A percentile compares a stretch with the other conserved stretches of the same genome.
These are phyloP conservation scores for Agrocybe chaxingu DNA, from an alignment of 768 basidiomycete genomes.

Conservation along the genomic window DNA sequence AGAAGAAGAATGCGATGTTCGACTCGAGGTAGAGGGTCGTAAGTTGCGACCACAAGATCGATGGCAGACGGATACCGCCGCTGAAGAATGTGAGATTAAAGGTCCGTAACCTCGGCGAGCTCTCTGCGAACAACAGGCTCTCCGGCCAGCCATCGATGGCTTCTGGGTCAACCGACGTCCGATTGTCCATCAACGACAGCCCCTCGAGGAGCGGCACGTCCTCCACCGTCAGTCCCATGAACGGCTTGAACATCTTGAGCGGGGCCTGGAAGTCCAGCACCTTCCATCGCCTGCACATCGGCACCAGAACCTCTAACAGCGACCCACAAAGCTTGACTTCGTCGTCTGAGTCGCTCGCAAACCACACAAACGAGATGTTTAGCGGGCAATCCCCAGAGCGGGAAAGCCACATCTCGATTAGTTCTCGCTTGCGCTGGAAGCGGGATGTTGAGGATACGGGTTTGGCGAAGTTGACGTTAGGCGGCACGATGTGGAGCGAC, in stretches of 20 bases:
- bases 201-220: constrained; percentile 23
- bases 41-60: constrained; percentile 22
- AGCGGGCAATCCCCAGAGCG: constrained; percentile 23
- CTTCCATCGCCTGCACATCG: constrained; percentile 20
- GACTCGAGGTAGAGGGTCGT: constrained; percentile 25
- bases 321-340: constrained; percentile 18
- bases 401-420: constrained; percentile 22
- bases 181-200: constrained; percentile 23
- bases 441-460: constrained; percentile 14
- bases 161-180: constrained; percentile 17
- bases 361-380: constrained; percentile 24
- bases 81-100: constrained; percentile 25
- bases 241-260: constrained; percentile 24
- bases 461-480: constrained; percentile 19
- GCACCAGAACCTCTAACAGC: constrained; percentile 20
- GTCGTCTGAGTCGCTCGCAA: constrained; percentile 23
- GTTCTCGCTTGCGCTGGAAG: constrained; percentile 20
- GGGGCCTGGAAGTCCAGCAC: constrained; percentile 23
- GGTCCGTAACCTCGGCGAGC: constrained; percentile 13
- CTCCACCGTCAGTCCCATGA: constrained; percentile 16
- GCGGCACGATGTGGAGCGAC: constrained; percentile 24
- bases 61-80: constrained; percentile 23
- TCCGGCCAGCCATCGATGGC: constrained; percentile 21
- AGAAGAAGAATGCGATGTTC: constrained; percentile 26
- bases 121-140: constrained; percentile 19